Evolutionary conservation across 306 rosid species (phyloP).

Genomic region (Sechiopsis laciniata): DNA sequence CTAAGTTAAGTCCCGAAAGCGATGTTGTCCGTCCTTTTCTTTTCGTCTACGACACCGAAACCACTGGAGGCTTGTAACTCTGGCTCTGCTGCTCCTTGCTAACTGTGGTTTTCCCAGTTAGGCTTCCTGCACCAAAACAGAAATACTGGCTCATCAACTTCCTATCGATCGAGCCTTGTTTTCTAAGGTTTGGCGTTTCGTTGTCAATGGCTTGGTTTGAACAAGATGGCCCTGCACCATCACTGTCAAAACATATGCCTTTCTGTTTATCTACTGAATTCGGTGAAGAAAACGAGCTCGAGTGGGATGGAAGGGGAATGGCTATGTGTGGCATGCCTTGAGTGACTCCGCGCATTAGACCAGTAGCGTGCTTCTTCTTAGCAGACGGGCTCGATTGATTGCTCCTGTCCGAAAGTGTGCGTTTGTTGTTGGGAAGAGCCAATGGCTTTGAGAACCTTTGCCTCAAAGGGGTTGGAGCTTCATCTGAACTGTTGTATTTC

Average conservation of each 20-base stretch:
- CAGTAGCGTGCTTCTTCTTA: constrained; percentile 81
- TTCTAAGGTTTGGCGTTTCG: constrained; percentile 35
- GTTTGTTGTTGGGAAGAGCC: constrained; percentile 55
- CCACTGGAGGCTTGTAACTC: constrained; percentile 38
- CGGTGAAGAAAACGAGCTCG: constrained; percentile 81
- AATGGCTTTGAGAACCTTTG: constrained; percentile 61
- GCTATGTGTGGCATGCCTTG: constrained; percentile 56
- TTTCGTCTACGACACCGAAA: constrained; percentile 29
- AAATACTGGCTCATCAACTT: constrained; percentile 64
- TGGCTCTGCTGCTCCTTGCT: constrained; percentile 44
- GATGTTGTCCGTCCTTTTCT: background rate
- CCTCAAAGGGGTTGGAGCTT: constrained; percentile 65
- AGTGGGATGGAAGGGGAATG: constrained; percentile 55
- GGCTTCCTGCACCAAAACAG: constrained; percentile 48
- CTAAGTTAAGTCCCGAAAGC: background rate
- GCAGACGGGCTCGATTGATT: constrained; percentile 87
- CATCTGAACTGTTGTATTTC: constrained; percentile 40
- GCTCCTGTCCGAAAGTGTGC: constrained; percentile 79
- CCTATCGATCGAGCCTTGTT: constrained; percentile 34
- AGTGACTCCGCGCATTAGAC: constrained; percentile 54
- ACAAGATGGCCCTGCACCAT: constrained; percentile 60
- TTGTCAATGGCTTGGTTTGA: constrained; percentile 39
- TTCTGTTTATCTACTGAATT: constrained; percentile 65
- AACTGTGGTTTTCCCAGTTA: constrained; percentile 19
- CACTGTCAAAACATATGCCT: constrained; percentile 48